A percentile compares a stretch with the other conserved stretches of the same genome.
These are phyloP conservation scores for Saccharomyces eubayanus DNA, from an alignment of 805 yeast species.

Conservation along the genomic window DNA sequence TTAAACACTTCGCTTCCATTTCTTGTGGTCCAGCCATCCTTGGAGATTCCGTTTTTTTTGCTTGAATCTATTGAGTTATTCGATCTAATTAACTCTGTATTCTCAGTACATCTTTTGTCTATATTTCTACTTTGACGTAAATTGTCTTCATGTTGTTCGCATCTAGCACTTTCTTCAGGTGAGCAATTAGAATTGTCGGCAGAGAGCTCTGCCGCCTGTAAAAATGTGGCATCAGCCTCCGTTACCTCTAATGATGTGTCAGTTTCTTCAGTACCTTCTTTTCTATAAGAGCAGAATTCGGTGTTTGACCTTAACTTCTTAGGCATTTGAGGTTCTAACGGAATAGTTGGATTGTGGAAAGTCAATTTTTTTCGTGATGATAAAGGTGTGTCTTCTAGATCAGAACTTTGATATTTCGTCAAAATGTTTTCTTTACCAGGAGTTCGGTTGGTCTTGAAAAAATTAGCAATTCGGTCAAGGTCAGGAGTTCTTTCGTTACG, in stretches of 20 bases:
- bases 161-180: background rate
- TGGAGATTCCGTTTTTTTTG: background rate
- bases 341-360: background rate
- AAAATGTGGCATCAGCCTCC: background rate
- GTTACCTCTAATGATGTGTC: constrained; percentile 1
- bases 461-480: constrained; percentile 19
- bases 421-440: constrained; percentile 10
- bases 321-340: background rate
- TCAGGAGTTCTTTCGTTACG: constrained; percentile 23
- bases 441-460: constrained; percentile 15
- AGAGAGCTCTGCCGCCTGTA: background rate
- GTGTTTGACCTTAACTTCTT: background rate
- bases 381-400: constrained; percentile 13
- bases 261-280: background rate
- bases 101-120: background rate
- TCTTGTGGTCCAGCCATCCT: background rate
- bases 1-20: background rate
- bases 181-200: background rate
- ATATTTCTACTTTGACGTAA: background rate
- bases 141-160: background rate
- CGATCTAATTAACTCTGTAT: background rate
- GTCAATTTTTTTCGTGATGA: constrained; percentile 5
- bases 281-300: background rate
- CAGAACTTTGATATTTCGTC: constrained; percentile 7
- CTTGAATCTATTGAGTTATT: background rate